Evolutionary conservation across 192 early-diverging fungal species (phyloP), one percentile per base, ranked within the genome.

Genomic region (Tieghemiomyces parasiticus): DNA sequence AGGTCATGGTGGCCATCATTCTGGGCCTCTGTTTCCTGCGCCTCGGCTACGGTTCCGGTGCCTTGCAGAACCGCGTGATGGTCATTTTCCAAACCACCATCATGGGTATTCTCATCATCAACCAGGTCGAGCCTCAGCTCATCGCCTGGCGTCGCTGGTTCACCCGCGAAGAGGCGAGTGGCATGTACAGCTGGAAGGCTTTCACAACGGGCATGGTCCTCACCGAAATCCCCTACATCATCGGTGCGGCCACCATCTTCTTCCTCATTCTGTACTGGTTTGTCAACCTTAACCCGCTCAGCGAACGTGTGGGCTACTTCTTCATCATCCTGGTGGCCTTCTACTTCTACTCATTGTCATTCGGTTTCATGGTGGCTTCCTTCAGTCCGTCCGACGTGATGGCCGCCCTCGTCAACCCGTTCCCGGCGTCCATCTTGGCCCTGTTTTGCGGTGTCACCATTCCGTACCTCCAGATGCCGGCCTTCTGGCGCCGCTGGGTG

Each of bases 1-100:
- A 80, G 32, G 61, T 78, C 45, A 61, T 82, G 30, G 63, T 67
- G 51, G 81, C 73, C 38, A 64, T 89, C 16, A 63, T 83, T n/a
- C 72, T 81, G 63, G 82, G 83, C 38, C 78, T 89, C 70, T 70
- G 82, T 10, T 89, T 81, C 69, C 82, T 72, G 70, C 77, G 81
- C 46, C 71, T 84, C 20, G 69, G 63, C 60, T 64, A 79, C 62
- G 63, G 68, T 25, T 62, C 75, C n/a, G 38, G 63, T 16, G 81
- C 79, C 55, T 67, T 85, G 61, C 74, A 76, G 60, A 78, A 79
- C 71, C 77, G 79, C 64, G 74, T 78, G 32, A 76, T 82, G 58
- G 68, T 67, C 49, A 63, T 75, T 35, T 80, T 78, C 61, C 62
- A 71, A 61, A 65, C 63, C 54, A 63, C 73, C 3, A 51, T 78